Evolutionary conservation across 1,284 basidiomycete species (phyloP).

Genomic region (Bondarzewia mesenterica): DNA sequence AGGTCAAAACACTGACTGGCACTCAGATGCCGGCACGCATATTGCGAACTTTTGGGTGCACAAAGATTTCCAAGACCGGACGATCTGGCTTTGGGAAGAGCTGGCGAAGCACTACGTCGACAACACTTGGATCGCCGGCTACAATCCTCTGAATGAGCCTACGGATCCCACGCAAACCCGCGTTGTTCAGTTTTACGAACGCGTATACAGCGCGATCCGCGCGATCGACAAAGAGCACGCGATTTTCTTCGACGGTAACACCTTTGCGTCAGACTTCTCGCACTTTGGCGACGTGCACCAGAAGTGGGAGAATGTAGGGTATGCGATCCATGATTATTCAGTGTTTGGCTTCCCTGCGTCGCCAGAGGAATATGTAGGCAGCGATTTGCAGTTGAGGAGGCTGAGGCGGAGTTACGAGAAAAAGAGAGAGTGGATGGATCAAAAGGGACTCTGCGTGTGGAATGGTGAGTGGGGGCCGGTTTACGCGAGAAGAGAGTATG

Average conservation of each 20-base stretch:
- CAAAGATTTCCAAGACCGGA: conserved; percentile 70
- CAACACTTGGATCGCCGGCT: conserved; percentile 63
- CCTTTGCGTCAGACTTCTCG: conserved; percentile 68
- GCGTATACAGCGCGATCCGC: conserved; percentile 55
- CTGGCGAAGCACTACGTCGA: conserved; percentile 59
- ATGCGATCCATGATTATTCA: conserved; percentile 72
- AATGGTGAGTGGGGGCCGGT: conserved; percentile 74
- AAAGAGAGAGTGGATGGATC: conserved; percentile 66
- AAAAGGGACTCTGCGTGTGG: conserved; percentile 59
- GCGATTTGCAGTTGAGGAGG: conserved; percentile 41
- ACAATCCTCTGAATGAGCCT: conserved; percentile 75
- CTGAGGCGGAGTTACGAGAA: conserved; percentile 51
- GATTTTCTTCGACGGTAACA: conserved; percentile 65
- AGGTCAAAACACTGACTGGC: conserved; percentile 52
- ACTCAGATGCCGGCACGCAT: conserved; percentile 44
- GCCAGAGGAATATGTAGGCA: conserved; percentile 42
- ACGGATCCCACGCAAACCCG: conserved; percentile 47
- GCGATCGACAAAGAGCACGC: conserved; percentile 59
- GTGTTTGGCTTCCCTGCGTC: conserved; percentile 64
- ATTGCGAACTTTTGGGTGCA: conserved; percentile 63
- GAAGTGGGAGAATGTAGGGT: conserved; percentile 58
- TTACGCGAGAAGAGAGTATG: conserved; percentile 49
- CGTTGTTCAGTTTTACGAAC: conserved; percentile 56
- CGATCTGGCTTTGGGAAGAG: conserved; percentile 62
- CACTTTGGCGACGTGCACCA: conserved; percentile 52